A percentile compares a stretch with the other conserved stretches of the same genome.
Conservation (phyloP, 1,139 yeast species). For the Suhomyces anneliseae region DNA sequence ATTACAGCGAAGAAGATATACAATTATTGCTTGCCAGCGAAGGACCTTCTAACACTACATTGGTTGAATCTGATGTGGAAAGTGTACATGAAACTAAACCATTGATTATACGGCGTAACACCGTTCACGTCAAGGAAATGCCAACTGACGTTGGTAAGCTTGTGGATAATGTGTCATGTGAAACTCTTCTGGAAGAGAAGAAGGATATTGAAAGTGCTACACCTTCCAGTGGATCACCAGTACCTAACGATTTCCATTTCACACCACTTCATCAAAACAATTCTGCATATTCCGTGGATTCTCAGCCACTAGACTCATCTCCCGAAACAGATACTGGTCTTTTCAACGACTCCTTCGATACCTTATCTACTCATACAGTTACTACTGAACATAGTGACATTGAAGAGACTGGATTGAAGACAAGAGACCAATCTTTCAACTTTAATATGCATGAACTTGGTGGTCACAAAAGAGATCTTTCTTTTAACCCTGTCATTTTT, state of each 20-base stretch:
- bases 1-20: slow-evolving; percentile 37
- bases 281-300: slow-evolving; percentile 18
- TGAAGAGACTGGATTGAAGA: slow-evolving; percentile 1
- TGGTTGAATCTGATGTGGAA: slow-evolving; percentile 21
- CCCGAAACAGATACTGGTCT: slow-evolving; percentile 14
- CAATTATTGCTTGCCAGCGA: slow-evolving; percentile 22
- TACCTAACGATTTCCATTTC: slow-evolving; percentile 9
- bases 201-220: background rate
- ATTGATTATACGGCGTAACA: slow-evolving; percentile 17
- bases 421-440: slow-evolving; percentile 1
- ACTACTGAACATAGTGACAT: slow-evolving; percentile 5
- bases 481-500: slow-evolving; percentile 3
- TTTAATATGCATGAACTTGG: background rate
- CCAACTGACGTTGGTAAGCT: slow-evolving; percentile 8
- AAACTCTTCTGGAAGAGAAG: slow-evolving; percentile 6
- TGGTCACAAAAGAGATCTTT: background rate
- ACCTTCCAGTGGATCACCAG: slow-evolving; percentile 7
- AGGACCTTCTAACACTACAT: slow-evolving; percentile 25
- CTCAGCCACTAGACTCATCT: slow-evolving; percentile 13
- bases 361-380: slow-evolving; percentile 19
- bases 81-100: slow-evolving; percentile 23
- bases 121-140: slow-evolving; percentile 8
- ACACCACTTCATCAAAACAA: slow-evolving; percentile 9
- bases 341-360: slow-evolving; percentile 23
- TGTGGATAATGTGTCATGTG: slow-evolving; percentile 8